These are phyloP conservation scores for Colletotrichum acutatum DNA, from an alignment of 2,329 filamentous ascomycete species.

Conservation along the genomic window DNA sequence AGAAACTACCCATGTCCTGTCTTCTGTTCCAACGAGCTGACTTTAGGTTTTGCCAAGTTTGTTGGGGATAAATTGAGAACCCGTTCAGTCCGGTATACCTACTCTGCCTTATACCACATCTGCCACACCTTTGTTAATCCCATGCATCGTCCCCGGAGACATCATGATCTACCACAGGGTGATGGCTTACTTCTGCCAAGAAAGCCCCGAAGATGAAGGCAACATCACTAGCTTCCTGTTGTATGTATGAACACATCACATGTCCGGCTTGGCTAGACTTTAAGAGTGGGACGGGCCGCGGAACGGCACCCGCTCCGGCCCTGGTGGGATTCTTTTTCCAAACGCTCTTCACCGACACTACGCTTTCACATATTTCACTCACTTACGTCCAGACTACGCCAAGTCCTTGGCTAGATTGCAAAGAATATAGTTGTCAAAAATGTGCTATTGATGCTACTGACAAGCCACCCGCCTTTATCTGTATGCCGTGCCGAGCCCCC, in stretches of 20 bases:
- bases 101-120: too few species aligned
- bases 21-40: background rate
- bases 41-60: background rate
- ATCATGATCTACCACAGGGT: background rate
- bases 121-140: background rate
- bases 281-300: background rate
- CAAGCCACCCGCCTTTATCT: background rate
- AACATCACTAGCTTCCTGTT: background rate
- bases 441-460: background rate
- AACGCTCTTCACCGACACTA: background rate
- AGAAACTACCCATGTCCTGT: background rate
- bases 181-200: background rate
- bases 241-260: background rate
- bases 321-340: background rate
- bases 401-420: background rate
- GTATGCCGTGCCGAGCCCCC: conserved; percentile 11
- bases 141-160: background rate
- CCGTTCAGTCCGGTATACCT: background rate
- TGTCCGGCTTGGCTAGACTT: background rate
- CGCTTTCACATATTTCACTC: background rate
- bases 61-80: background rate
- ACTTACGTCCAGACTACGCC: background rate
- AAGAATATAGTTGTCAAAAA: background rate
- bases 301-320: background rate
- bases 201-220: background rate